These are phyloP conservation scores for Fusarium nygamai DNA, from an alignment of 2,329 filamentous ascomycete genomes.

Conservation along the genomic window DNA sequence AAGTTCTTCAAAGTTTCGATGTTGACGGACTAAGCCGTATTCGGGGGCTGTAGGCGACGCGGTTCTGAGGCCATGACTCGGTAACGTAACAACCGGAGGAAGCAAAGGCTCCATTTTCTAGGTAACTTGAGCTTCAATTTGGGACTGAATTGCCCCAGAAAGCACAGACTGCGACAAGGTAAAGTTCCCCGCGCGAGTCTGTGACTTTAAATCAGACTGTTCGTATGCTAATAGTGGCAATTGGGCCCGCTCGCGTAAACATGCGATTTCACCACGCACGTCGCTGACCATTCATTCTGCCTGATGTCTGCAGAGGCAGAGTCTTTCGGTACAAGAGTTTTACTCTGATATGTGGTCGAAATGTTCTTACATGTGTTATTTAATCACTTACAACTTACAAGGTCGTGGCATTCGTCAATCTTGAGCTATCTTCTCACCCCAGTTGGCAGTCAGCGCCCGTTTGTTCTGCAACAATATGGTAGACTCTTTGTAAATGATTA, in stretches of 20 bases:
- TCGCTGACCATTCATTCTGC: not conserved
- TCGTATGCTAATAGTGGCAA: not conserved
- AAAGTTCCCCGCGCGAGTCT: not conserved
- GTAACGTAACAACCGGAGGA: not conserved
- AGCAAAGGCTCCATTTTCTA: not conserved
- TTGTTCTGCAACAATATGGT: no score
- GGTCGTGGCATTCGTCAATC: no score
- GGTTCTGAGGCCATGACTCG: conserved; percentile 11
- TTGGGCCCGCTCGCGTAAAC: not conserved
- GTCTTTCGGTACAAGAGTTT: rapidly evolving
- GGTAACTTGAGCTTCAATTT: not conserved
- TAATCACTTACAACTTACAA: no score
- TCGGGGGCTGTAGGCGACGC: conserved; percentile 2
- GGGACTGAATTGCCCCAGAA: conserved; percentile 6
- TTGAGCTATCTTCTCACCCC: not conserved
- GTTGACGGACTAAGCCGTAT: not conserved
- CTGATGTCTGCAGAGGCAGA: not conserved
- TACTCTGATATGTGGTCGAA: rapidly evolving
- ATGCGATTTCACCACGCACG: not conserved
- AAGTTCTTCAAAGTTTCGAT: not conserved
- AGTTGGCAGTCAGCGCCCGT: not conserved
- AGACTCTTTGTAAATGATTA: not conserved
- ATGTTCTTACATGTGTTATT: no score
- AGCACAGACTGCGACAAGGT: not conserved
- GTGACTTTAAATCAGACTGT: not conserved